These are phyloP conservation scores for Aspergillus pseudoglaucus DNA, from an alignment of 2,329 filamentous ascomycete species.

Conservation along the genomic window DNA sequence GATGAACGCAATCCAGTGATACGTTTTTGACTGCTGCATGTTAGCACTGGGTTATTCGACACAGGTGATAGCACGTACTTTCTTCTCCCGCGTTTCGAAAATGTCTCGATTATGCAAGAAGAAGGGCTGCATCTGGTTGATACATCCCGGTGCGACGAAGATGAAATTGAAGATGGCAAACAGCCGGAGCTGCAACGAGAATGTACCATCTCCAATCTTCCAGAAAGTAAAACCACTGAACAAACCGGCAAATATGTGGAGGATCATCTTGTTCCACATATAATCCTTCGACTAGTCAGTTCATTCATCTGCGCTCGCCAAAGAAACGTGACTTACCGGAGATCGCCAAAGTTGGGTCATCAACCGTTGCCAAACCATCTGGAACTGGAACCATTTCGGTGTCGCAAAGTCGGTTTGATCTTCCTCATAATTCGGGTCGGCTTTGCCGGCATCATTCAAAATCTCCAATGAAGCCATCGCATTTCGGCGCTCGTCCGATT, in stretches of 20 bases:
- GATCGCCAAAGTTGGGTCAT: slow-evolving; percentile 29
- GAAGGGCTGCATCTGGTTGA: slow-evolving; percentile 54
- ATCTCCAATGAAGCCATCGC: slow-evolving; percentile 21
- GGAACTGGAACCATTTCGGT: slow-evolving; percentile 35
- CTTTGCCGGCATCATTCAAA: slow-evolving; percentile 17
- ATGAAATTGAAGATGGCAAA: slow-evolving; percentile 60
- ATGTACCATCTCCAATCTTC: slow-evolving; percentile 49
- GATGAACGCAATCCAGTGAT: slow-evolving; percentile 55
- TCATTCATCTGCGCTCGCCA: too few species aligned
- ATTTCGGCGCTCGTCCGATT: slow-evolving; percentile 21
- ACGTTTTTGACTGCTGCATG: slow-evolving; percentile 46
- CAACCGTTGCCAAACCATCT: slow-evolving; percentile 27
- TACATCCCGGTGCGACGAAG: slow-evolving; percentile 54
- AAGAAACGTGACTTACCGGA: slow-evolving; percentile 17
- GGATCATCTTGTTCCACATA: slow-evolving; percentile 42
- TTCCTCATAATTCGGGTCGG: slow-evolving; percentile 19
- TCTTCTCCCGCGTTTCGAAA: slow-evolving; percentile 54
- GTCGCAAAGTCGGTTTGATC: slow-evolving; percentile 33
- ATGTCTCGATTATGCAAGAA: slow-evolving; percentile 53
- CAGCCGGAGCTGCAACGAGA: slow-evolving; percentile 49
- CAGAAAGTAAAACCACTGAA: slow-evolving; percentile 60
- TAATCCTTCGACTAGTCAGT: slow-evolving; percentile 26
- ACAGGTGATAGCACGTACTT: slow-evolving; percentile 21
- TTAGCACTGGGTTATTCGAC: not conserved
- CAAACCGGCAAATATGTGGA: slow-evolving; percentile 50